phyloP scores from a whole-genome alignment of 352 stramenopile species.

The Globisporangium cederbergense region DNA sequence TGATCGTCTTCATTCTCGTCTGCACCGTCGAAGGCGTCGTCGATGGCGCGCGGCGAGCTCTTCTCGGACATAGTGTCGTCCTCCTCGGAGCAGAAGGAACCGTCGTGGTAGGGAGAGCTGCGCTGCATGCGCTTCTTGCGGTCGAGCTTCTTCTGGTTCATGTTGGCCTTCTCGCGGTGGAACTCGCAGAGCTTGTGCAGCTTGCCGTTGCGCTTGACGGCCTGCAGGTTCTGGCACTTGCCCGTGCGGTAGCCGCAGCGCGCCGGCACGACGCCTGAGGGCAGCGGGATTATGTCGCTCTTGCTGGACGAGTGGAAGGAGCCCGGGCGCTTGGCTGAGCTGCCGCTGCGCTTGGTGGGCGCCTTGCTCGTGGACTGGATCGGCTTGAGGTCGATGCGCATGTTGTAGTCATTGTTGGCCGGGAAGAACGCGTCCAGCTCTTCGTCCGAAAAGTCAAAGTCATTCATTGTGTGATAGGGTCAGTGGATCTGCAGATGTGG shows the following conservation, averaged over 20 bases:
- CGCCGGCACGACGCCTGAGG: conserved; percentile 28
- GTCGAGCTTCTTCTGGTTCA: conserved; percentile 86
- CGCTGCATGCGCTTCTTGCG: conserved; percentile 79
- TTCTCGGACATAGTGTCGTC: conserved; percentile 34
- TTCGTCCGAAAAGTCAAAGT: conserved; percentile 24
- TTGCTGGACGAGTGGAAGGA: conserved; percentile 15
- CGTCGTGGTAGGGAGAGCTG: conserved; percentile 32
- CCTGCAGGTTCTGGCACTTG: conserved; percentile 79
- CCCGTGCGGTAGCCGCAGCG: conserved; percentile 78
- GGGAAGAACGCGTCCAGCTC: conserved; percentile 33
- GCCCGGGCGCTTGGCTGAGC: conserved; percentile 5
- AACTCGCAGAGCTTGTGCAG: conserved; percentile 85
- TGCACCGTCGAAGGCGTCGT: conserved; percentile 22
- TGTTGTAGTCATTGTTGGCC: conserved; percentile 19
- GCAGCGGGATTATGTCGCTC: conserved; percentile 19
- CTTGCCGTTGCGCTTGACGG: conserved; percentile 79
- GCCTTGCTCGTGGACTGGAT: conserved; percentile 13
- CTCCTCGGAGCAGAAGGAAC: conserved; percentile 33
- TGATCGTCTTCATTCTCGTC: conserved; percentile 15
- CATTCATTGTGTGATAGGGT: conserved; percentile 22
- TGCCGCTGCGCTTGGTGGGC: conserved; percentile 13
- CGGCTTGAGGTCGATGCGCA: conserved; percentile 31
- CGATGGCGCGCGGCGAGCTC: conserved; percentile 49
- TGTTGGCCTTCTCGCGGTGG: conserved; percentile 79
- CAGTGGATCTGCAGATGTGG: conserved; percentile 1